Base-by-base conservation (phyloP, 495 filamentous ascomycete species). In the Thermochaetoides thermophila region DNA sequence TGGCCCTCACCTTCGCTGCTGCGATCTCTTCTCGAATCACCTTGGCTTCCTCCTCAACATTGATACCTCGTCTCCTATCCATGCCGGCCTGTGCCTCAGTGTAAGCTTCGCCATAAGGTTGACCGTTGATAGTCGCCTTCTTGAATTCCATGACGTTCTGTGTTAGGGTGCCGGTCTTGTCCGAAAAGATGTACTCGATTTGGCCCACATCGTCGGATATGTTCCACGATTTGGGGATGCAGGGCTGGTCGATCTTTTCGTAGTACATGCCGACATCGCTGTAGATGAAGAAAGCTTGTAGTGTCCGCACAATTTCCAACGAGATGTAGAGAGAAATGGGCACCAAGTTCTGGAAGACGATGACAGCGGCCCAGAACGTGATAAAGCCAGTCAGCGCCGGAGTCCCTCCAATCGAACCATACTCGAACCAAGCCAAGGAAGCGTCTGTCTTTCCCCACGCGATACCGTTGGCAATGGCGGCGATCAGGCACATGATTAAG, bases 61-160 rank as follows among this genome's bases (percentile, higher is more conserved):
- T 71, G 26, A 86, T 69, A 28, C 91, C 91, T 55, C 84, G 66
- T 22, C 89, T 73, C 54, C 84, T 81, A 53, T 89, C 81, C 80
- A 96, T 86, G 26, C 91, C 91, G 30, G 86, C 77, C 53, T 91
- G 80, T 0, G 91, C 91, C 56, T 99, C 91, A 0, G 91, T 96
- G 49, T 92, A 96, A 0, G 91, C 91, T 57, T 96, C 91, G 27
- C 91, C 91, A 46, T 99, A 99, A 7, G 86, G 72, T 33, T 84
- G 67, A 7, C 91, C 89, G 49, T 96, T 95, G 52, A 99, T 76
- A 12, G 83, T 91, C 38, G 75, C 80, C 50, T 99, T 99, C 56
- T 95, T 96, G 72, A 95, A 99, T 57, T 99, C 91, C 91, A 99
- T 99, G 31, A 96, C 84, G 50, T 99, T 99, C 48, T 99, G 91